Evolutionary conservation across 306 rosid genomes (phyloP), one percentile per base, ranked within the genome.

Genomic region (Phaseolus lunatus): DNA sequence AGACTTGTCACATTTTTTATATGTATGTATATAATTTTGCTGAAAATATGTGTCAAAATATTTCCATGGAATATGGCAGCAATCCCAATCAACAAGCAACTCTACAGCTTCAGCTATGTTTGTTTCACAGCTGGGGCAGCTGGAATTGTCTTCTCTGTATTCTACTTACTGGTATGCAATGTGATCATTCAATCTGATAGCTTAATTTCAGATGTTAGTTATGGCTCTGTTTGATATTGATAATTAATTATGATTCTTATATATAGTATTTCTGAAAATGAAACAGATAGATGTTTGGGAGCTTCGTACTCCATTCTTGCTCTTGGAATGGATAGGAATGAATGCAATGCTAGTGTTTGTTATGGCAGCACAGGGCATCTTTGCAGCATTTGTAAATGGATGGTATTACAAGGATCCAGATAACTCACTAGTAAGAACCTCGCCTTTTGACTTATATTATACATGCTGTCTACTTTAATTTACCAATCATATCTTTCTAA

Each of bases 291-390:
- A 93, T 73, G 85, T 93, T 50, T 91, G 97, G 93, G 92, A 93
- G 4, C 23, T 83, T 29, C 85, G 96, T 24, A 88, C 81, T 20
- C 96, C 92, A 33, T 93, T 93, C 76, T 82, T 93, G 44, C 86
- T 90, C 83, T 83, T 93, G 57, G 97, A 93, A 65, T 93, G 98
- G 98, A 93, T 91, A 20, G 97, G 98, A 80, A 89, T 88, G 97
- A 93, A 93, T 75, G 97, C 97, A 10, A 91, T 93, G 98, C 89
- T 91, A 14, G 97, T 93, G 77, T 93, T 81, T 85, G 96, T 91
- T 76, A 73, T 93, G 93, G 97, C 96, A 56, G 98, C 97, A 18
- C 86, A 93, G 35, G 97, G 96, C 11, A 93, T 93, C 70, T 91
- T 93, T n/a, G 97, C 96, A 18, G 97, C 96, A 62, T 93, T 93